phyloP scores from a whole-genome alignment of 768 basidiomycete species.

The Agrocybe praecox region DNA sequence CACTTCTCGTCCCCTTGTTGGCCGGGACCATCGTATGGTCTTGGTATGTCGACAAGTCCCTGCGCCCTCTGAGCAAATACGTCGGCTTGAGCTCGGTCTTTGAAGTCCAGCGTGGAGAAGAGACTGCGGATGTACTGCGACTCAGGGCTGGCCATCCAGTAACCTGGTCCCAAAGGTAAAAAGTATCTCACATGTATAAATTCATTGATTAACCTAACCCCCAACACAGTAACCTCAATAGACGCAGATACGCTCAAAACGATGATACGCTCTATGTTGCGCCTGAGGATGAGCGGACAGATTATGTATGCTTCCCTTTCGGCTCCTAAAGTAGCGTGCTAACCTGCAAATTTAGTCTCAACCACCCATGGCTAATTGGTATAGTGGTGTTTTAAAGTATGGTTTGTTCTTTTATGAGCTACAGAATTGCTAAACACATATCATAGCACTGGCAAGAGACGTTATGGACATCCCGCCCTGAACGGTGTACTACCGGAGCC shows the following conservation, averaged over 20 bases:
- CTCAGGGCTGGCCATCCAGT: constrained; percentile 85
- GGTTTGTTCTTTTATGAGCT: constrained; percentile 1
- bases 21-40: constrained; percentile 77
- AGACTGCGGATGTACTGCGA: constrained; percentile 75
- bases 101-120: constrained; percentile 90
- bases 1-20: constrained; percentile 74
- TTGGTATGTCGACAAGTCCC: constrained; percentile 70
- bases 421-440: constrained; percentile 7
- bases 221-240: constrained; percentile 71
- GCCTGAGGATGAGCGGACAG: constrained; percentile 89
- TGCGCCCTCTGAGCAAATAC: constrained; percentile 75
- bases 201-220: neutral
- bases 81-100: constrained; percentile 86
- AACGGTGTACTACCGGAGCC: constrained; percentile 93
- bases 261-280: constrained; percentile 96
- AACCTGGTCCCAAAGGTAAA: constrained; percentile 85
- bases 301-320: constrained; percentile 76
- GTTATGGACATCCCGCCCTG: constrained; percentile 94
- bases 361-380: constrained; percentile 97
- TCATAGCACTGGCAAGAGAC: constrained; percentile 89
- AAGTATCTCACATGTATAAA: constrained; percentile 1
- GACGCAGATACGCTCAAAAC: constrained; percentile 87
- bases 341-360: constrained; percentile 75
- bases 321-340: too few species aligned
- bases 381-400: constrained; percentile 89